A percentile compares a stretch with the other conserved stretches of the same genome.
These are phyloP conservation scores for Phytophthora sp. DNA, from an alignment of 352 stramenopile species.

Conservation along the genomic window DNA sequence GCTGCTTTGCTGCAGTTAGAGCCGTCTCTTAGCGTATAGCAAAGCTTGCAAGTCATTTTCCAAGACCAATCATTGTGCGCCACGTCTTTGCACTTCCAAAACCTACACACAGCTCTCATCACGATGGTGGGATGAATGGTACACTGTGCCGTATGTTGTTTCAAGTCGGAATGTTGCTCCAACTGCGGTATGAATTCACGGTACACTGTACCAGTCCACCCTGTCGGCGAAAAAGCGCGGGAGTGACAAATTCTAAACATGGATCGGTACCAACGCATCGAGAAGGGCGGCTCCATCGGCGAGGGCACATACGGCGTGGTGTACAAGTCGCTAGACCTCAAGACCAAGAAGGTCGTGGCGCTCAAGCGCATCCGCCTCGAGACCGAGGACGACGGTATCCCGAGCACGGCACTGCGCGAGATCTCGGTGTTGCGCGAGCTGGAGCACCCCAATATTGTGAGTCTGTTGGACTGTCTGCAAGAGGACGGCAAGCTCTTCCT, in stretches of 20 bases:
- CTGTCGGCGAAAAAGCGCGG: conserved; percentile 41
- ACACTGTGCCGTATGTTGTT: too few relatives aligned
- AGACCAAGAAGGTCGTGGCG: conserved; percentile 92
- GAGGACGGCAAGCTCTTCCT: conserved; percentile 97
- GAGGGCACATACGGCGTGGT: conserved; percentile 98
- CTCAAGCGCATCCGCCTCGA: conserved; percentile 98
- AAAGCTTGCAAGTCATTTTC: conserved; percentile 20
- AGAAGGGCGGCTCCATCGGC: conserved; percentile 93
- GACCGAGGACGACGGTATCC: conserved; percentile 99
- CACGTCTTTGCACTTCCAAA: neutral
- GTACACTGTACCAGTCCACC: neutral
- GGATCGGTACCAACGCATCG: conserved; percentile 93
- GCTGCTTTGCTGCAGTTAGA: too few relatives aligned
- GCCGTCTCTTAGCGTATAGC: conserved; percentile 2
- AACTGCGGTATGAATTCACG: neutral
- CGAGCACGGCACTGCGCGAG: conserved; percentile 97
- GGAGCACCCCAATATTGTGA: conserved; percentile 98
- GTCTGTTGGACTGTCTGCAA: conserved; percentile 95
- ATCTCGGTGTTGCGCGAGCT: conserved; percentile 98
- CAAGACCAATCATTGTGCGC: conserved; percentile 25
- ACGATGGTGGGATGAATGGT: conserved; percentile 19
- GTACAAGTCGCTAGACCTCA: conserved; percentile 95
- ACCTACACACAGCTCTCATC: conserved; percentile 14
- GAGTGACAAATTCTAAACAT: conserved; percentile 41
- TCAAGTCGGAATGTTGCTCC: conserved; percentile 4